Evolutionary conservation across 352 stramenopile species (phyloP).

Genomic region (Pythium coloratum): DNA sequence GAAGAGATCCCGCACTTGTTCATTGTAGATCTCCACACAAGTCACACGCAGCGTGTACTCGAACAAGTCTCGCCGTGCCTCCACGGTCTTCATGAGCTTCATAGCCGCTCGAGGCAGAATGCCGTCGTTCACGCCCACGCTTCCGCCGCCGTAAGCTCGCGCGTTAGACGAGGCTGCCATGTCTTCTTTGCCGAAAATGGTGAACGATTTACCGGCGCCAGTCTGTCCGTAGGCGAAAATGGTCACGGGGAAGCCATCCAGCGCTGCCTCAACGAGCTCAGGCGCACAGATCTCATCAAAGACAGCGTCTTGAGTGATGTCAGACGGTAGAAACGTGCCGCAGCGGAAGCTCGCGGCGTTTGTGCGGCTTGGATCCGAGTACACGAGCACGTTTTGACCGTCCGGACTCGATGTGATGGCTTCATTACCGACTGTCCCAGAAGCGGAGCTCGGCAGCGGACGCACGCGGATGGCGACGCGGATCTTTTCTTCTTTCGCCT

Average conservation of each 20-base stretch:
- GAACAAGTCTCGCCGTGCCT: slow-evolving; percentile 33
- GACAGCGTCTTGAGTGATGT: slow-evolving; percentile 46
- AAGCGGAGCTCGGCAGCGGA: slow-evolving; percentile 22
- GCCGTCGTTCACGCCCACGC: slow-evolving; percentile 32
- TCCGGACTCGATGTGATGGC: slow-evolving; percentile 42
- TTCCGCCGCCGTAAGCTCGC: slow-evolving; percentile 6
- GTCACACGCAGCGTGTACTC: slow-evolving; percentile 66
- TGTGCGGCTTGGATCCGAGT: slow-evolving; percentile 32
- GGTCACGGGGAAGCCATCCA: slow-evolving; percentile 69
- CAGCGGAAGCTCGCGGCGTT: slow-evolving; percentile 62
- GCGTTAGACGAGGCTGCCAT: not conserved
- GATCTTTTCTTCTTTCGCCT: slow-evolving; percentile 61
- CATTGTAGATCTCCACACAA: slow-evolving; percentile 82
- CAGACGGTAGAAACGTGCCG: slow-evolving; percentile 49
- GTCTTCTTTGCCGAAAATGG: slow-evolving; percentile 73
- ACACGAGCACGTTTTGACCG: slow-evolving; percentile 45
- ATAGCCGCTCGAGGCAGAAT: slow-evolving; percentile 52
- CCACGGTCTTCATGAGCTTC: slow-evolving; percentile 55
- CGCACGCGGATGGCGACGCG: slow-evolving; percentile 65
- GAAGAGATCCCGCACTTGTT: slow-evolving; percentile 66
- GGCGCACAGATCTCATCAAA: slow-evolving; percentile 46
- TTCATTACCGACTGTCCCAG: slow-evolving; percentile 7
- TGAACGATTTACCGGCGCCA: slow-evolving; percentile 71
- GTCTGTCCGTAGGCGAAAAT: slow-evolving; percentile 80
- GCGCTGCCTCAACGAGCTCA: slow-evolving; percentile 49